Evolutionary conservation across 139 green algal species (phyloP), one percentile per base, ranked within the genome.

Genomic region (Penium margaritaceum): DNA sequence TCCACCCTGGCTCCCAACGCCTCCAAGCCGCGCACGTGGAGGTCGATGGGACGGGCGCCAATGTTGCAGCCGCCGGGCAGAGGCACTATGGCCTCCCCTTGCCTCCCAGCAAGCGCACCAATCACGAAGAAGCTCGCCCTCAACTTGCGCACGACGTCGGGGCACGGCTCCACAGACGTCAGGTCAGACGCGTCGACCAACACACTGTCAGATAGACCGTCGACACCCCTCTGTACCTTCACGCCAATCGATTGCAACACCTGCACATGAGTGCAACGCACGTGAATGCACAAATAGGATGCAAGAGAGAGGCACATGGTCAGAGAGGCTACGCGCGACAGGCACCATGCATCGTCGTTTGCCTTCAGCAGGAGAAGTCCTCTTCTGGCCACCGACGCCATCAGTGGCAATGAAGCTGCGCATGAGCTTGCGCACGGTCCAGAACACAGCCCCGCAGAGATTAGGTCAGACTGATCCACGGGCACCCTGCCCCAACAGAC

Each of bases 51-150:
- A 5, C 83, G 46, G 1, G 81, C 54, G 17, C 83, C 83, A 60
- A 87, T 87, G 74, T 84, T 73, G 76, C 83, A 87, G 24, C 83
- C 83, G n/a, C 83, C 83, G 9, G 83, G 83, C 21, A 87, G 77
- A 2, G 82, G 67, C 43, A 87, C 63, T 12, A 70, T 36, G 3
- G 81, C 79, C 46, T 86, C 80, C 5, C 79, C 79, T 3, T 62
- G 36, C n/a, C 81, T 33, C 6, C 47, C 81, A 9, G 86, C 62
- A 21, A 84, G 32, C 12, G 78, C 15, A 21, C 81, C 83, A 9
- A 84, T 74, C 33, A 87, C 81, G 30, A 87, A 74, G 65, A 87
- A 87, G 34, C 41, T 70, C 5, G 83, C 83, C 6, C 83, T 36
- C 6, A 87, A n/a, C 41, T 67, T 62, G 29, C 63, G 47, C 19